Evolutionary conservation across 768 basidiomycete genomes (phyloP), one percentile per base, ranked within the genome.

Genomic region (Panaeolus cyanescens): DNA sequence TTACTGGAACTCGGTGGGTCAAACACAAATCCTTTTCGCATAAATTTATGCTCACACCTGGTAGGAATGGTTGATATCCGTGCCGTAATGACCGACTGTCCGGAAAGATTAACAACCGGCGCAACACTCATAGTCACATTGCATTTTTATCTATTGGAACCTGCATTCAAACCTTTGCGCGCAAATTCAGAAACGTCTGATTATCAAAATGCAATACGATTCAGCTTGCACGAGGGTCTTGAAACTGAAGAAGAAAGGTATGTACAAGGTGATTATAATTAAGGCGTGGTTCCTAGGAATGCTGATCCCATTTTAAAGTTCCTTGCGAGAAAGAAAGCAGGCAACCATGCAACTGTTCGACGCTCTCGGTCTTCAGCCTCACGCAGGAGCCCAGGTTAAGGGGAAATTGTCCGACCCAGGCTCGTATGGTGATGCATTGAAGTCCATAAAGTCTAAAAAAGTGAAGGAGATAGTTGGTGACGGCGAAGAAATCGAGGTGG

Each of bases 401-500:
- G 65, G 76, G 45, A 64, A 72, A 62, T 68, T 67, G 19, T 65
- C 71, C n/a, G 75, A 76, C 5, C 70, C 72, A 55, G 66, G 74
- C 59, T 62, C 78, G 10, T 75, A 77, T 30, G 71, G 77, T 59
- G 77, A 78, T 45, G 79, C 78, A 39, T 68, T 79, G 31, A 82
- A 79, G 61, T 77, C 77, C 31, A 69, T 81, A 59, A 63, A 77
- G 68, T 65, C 64, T 54, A 79, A 82, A 74, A 83, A 78, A 67
- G 72, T 77, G 59, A 89, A 79, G 7, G 91, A 93, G 70, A 80
- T 90, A n/a, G 85, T 91, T 1, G 90, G 90, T 2, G 89, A 92
- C 62, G 89, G 85, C 3, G 92, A 93, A 71, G 92, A 91, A 65
- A 86, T 90, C 5, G 92, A 93, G 66, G 89, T 91, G 12, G 94